Evolutionary conservation across 805 yeast genomes (phyloP), one percentile per base, ranked within the genome.

Genomic region (Saccharomycopsis malanga): DNA sequence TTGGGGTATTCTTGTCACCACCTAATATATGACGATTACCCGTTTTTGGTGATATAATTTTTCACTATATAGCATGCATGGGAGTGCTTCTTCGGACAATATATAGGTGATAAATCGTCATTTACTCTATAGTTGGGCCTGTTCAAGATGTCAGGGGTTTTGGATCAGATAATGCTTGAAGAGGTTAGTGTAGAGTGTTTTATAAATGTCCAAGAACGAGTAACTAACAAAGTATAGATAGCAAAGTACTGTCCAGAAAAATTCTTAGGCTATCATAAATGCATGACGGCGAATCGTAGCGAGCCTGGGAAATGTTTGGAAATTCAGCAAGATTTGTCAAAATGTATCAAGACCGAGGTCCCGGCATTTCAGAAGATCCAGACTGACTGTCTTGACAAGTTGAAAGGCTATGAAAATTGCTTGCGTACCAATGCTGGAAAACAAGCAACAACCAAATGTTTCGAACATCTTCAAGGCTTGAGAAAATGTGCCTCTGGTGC

Each of bases 221-320:
- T n/a, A n/a, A n/a, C n/a, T n/a, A n/a, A n/a, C n/a, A n/a, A n/a
- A n/a, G n/a, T n/a, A n/a, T 20, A 69, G 73, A 77, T 83, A 48
- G 88, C 94, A 12, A 73, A 77, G 46, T 68, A 72, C 58, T 86
- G 95, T 61, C 93, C 94, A 0, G 78, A 76, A 51, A 74, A 79
- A 57, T 85, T 86, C 54, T 64, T 85, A 48, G 75, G 72, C 23
- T 86, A 81, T 61, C 91, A 86, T 62, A 77, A 76, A 57, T 86
- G 95, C 59, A 73, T 86, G 62, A 65, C 77, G 30, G 69, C 67
- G 24, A 81, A 81, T 34, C 21, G 24, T 12, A 17, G 38, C 9
- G 68, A 69, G 52, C 71, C 73, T 21, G 57, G 62, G 17, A 65
- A 68, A 49, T 86, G 95, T 58, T 61, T 65, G 0, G 61, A 60